phyloP scores from a whole-genome alignment of 805 yeast genomes.

The Komagataella mondaviorum region DNA sequence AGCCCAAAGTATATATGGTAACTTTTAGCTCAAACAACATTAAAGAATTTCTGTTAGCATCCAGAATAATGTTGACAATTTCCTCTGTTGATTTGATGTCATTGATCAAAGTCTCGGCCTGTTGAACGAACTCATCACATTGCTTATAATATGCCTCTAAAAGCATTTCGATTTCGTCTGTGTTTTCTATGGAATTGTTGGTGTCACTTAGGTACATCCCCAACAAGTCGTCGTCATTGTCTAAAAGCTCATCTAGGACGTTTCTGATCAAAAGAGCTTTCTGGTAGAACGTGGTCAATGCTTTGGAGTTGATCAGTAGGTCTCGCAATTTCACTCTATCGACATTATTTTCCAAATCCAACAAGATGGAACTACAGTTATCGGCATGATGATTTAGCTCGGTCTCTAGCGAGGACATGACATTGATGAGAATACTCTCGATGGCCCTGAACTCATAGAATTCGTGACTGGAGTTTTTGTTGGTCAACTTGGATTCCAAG shows the following conservation, averaged over 20 bases:
- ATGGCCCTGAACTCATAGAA: slow-evolving; percentile 72
- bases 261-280: slow-evolving; percentile 63
- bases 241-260: slow-evolving; percentile 72
- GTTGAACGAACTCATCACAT: slow-evolving; percentile 88
- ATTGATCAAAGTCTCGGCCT: slow-evolving; percentile 66
- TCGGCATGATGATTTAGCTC: slow-evolving; percentile 50
- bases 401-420: slow-evolving; percentile 65
- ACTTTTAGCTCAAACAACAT: slow-evolving; percentile 80
- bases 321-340: slow-evolving; percentile 66
- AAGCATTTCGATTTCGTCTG: slow-evolving; percentile 74
- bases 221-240: slow-evolving; percentile 74
- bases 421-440: slow-evolving; percentile 72
- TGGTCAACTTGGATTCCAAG: slow-evolving; percentile 56
- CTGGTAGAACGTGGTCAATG: slow-evolving; percentile 61
- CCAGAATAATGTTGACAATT: slow-evolving; percentile 80
- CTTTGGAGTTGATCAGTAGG: slow-evolving; percentile 59
- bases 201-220: slow-evolving; percentile 60
- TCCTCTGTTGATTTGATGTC: slow-evolving; percentile 89
- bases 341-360: slow-evolving; percentile 66
- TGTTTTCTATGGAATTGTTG: slow-evolving; percentile 8
- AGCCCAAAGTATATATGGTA: slow-evolving; percentile 72
- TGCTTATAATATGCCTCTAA: slow-evolving; percentile 83
- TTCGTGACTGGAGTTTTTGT: slow-evolving; percentile 23
- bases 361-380: slow-evolving; percentile 48
- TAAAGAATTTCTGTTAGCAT: slow-evolving; percentile 80